phyloP scores from a whole-genome alignment of 2,329 filamentous ascomycete genomes.

The Emergomyces pasteurianus region DNA sequence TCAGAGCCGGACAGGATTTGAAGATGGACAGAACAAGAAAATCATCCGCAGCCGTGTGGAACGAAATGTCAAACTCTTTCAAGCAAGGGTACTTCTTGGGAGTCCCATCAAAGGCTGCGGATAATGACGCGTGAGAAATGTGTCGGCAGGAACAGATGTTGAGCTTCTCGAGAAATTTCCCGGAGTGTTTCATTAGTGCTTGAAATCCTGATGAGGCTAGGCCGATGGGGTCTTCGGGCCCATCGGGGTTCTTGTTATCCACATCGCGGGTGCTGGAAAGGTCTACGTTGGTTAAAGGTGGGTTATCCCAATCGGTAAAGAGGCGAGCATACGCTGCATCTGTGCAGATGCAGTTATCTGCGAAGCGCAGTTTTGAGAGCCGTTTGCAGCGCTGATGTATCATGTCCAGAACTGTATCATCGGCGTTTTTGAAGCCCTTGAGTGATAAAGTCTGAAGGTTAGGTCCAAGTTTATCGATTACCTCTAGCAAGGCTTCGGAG shows the following conservation, averaged over 20 bases:
- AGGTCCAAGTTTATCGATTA: conserved; percentile 52
- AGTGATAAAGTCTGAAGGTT: conserved; percentile 68
- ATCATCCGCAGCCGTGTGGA: conserved; percentile 39
- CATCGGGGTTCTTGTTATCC: conserved; percentile 56
- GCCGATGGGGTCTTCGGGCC: conserved; percentile 52
- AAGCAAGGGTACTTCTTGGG: conserved; percentile 41
- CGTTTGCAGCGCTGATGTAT: conserved; percentile 58
- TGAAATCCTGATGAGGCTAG: conserved; percentile 64
- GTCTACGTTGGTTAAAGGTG: conserved; percentile 57
- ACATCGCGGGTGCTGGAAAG: conserved; percentile 66
- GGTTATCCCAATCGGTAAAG: conserved; percentile 67
- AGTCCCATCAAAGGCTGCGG: conserved; percentile 53
- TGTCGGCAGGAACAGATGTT: conserved; percentile 79
- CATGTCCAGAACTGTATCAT: conserved; percentile 57
- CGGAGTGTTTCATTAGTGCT: conserved; percentile 76
- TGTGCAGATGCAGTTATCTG: conserved; percentile 61
- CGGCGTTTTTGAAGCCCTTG: conserved; percentile 51
- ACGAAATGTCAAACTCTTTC: conserved; percentile 62
- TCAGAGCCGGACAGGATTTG: conserved; percentile 34
- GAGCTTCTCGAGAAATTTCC: conserved; percentile 50
- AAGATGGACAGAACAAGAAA: conserved; percentile 34
- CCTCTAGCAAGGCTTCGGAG: conserved; percentile 45
- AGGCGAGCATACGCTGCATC: conserved; percentile 62
- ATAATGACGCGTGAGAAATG: conserved; percentile 60
- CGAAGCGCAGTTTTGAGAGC: conserved; percentile 68